Evolutionary conservation across 805 yeast species (phyloP).

Genomic region (Danielozyma ontarioensis): DNA sequence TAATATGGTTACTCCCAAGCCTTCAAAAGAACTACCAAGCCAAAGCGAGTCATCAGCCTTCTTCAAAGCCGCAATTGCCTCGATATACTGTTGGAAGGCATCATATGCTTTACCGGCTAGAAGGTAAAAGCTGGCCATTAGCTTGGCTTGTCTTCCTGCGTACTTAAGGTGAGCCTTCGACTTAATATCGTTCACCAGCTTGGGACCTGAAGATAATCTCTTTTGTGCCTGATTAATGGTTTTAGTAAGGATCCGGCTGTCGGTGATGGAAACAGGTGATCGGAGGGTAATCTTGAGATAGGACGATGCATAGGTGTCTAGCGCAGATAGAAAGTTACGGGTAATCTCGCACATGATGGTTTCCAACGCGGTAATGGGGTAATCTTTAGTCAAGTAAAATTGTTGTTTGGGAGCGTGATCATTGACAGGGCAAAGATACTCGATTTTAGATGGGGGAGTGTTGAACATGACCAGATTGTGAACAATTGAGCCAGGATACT

Average conservation of each 20-base stretch:
- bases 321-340: constrained; percentile 52
- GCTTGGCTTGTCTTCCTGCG: constrained; percentile 70
- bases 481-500: constrained; percentile 48
- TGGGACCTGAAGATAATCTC: constrained; percentile 35
- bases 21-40: constrained; percentile 87
- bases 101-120: constrained; percentile 74
- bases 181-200: constrained; percentile 22
- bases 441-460: constrained; percentile 23
- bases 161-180: constrained; percentile 40
- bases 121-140: constrained; percentile 70
- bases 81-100: constrained; percentile 71
- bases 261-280: constrained; percentile 68
- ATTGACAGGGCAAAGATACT: constrained; percentile 9
- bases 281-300: constrained; percentile 75
- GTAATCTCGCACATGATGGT: constrained; percentile 73
- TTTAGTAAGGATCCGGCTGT: constrained; percentile 39
- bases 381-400: no score
- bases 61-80: constrained; percentile 57
- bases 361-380: constrained; percentile 40
- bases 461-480: constrained; percentile 55
- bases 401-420: constrained; percentile 11
- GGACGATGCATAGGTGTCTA: constrained; percentile 67
- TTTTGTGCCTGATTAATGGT: constrained; percentile 40
- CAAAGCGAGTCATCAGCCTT: constrained; percentile 73
- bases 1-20: constrained; percentile 61